Conservation (phyloP, 768 basidiomycete genomes). For the Boletus rubroflammeus region DNA sequence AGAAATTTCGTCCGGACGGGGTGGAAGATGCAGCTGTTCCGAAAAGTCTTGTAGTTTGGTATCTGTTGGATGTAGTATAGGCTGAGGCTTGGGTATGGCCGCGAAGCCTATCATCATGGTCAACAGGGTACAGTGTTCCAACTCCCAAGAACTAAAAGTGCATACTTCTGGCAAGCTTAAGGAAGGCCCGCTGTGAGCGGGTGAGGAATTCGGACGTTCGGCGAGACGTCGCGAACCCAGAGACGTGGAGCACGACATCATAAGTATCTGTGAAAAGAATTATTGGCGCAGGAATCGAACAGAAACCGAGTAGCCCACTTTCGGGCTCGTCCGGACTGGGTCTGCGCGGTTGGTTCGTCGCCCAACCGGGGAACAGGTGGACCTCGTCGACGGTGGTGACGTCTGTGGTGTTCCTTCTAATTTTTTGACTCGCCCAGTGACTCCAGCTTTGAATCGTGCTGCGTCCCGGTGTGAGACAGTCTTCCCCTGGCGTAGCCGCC, state of each 20-base stretch:
- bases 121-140: neutral
- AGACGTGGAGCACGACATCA: conserved; percentile 68
- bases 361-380: conserved; percentile 80
- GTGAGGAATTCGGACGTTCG: conserved; percentile 58
- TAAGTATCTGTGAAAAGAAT: conserved; percentile 45
- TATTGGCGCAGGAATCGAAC: neutral
- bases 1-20: conserved; percentile 54
- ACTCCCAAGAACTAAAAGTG: neutral
- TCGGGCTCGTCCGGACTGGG: conserved; percentile 24
- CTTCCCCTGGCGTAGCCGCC: conserved; percentile 19
- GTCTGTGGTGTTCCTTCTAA: conserved; percentile 31
- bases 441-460: conserved; percentile 45
- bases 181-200: conserved; percentile 73
- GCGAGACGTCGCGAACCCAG: conserved; percentile 69
- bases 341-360: conserved; percentile 47
- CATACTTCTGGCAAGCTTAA: conserved; percentile 73
- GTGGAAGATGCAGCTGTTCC: conserved; percentile 42
- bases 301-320: conserved; percentile 11
- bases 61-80: conserved; percentile 17
- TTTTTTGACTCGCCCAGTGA: conserved; percentile 63
- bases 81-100: conserved; percentile 58
- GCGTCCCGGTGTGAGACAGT: conserved; percentile 18
- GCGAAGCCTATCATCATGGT: conserved; percentile 55
- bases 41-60: conserved; percentile 32
- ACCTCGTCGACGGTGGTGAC: conserved; percentile 42